Base-by-base conservation (phyloP, 208 protist genomes). In the Histomonas meleagridis region DNA sequence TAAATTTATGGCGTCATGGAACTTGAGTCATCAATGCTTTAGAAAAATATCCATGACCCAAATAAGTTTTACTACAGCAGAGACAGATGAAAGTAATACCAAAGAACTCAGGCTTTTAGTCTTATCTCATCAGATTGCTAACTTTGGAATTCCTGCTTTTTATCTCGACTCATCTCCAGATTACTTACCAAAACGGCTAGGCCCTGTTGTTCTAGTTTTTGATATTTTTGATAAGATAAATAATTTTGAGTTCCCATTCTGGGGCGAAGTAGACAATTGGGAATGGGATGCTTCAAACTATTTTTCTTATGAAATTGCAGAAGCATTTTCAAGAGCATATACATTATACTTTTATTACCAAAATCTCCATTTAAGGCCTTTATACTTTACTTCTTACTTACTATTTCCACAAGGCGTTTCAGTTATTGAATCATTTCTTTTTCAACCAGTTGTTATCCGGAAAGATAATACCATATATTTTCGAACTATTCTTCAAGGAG, bases 81-180 rank as follows among this genome's bases (percentile, higher is more conserved):
- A n/a, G n/a, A n/a, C n/a, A n/a, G n/a, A n/a, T n/a, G n/a, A n/a
- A n/a, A n/a, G n/a, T n/a, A n/a, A 51, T 86, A 18, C 76, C 3
- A 86, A 86, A 38, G 16, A 86, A 32, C 32, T 86, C 18, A 12
- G 76, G 12, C 26, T 86, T 14, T 48, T 86, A n/a, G 38, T 86
- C 16, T 86, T 86, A 86, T 86, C 76, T 18, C 76, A 86, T 86
- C 55, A 40, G 26, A 55, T 86, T 43, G 76, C 76, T 55, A 16
- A 38, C 21, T 18, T 26, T 32, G 46, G 46, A 86, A n/a, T 23
- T 32, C 46, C 46, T 9, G 76, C 76, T 21, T 51, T 86, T n/a
- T 86, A 55, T 48, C 38, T 43, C 23, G 76, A 86, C 32, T 40
- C 23, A 18, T 43, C 40, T 0, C 76, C 76, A 26, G 16, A 3